A percentile compares a stretch with the other conserved stretches of the same genome.
Evolutionary conservation across 2,329 filamentous ascomycete species (phyloP).

Genomic region (Pseudopyrenochaeta lycopersici): DNA sequence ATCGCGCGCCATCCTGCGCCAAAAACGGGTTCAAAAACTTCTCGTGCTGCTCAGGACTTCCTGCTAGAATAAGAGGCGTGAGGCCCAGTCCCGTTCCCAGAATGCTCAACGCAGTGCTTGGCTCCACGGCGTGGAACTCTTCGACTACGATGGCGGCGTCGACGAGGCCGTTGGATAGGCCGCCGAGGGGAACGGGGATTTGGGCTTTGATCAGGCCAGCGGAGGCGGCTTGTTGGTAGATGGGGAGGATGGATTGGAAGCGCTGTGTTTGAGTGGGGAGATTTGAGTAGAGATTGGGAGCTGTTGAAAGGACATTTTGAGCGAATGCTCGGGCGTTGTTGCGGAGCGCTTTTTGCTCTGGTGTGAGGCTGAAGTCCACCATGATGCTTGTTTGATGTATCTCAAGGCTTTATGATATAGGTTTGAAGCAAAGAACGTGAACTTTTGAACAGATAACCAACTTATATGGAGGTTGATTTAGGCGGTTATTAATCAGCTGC

Average conservation of each 20-base stretch:
- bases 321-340: slow-evolving; percentile 20
- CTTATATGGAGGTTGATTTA: too few relatives aligned
- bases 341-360: slow-evolving; percentile 22
- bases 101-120: slow-evolving; percentile 59
- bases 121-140: slow-evolving; percentile 63
- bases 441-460: too few relatives aligned
- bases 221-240: slow-evolving; percentile 56
- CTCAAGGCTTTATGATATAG: not conserved
- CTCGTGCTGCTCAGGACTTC: slow-evolving; percentile 51
- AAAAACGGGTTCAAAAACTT: slow-evolving; percentile 62
- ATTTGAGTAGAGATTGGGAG: slow-evolving; percentile 22
- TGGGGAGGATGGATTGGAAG: slow-evolving; percentile 59
- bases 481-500: too few relatives aligned
- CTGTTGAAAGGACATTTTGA: slow-evolving; percentile 12
- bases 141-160: slow-evolving; percentile 63
- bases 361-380: slow-evolving; percentile 25
- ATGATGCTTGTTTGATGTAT: slow-evolving; percentile 6
- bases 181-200: slow-evolving; percentile 58
- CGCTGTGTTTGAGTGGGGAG: slow-evolving; percentile 44
- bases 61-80: slow-evolving; percentile 59
- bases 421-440: not conserved
- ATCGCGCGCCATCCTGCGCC: slow-evolving; percentile 53
- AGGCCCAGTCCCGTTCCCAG: slow-evolving; percentile 63
- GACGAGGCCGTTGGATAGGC: slow-evolving; percentile 55
- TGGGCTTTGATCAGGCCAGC: slow-evolving; percentile 60